Evolutionary conservation across 78 protist species (phyloP), one percentile per base, ranked within the genome.

Genomic region (Mantamonas sphyraenae): DNA sequence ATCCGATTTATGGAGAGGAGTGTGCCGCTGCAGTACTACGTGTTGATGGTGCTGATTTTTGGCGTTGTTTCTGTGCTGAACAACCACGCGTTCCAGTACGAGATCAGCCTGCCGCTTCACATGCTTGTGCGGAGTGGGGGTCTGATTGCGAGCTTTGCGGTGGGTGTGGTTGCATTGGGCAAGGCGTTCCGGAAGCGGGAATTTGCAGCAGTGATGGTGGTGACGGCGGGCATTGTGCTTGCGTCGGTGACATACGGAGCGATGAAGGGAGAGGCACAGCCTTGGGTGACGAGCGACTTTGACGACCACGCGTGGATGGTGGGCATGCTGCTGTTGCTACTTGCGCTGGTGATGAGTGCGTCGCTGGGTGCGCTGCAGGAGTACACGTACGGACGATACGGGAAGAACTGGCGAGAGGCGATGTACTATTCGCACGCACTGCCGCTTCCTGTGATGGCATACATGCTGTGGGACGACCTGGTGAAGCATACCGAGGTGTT

Each of bases 51-150:
- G 31, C 42, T 56, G 39, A 45, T 80, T 17, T 80, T 80, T 55
- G 73, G 73, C 62, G 16, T 40, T 8, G 61, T 80, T n/a, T 73
- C 77, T 3, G 40, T 68, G 8, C 37, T 73, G n/a, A 67, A 71
- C 57, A 80, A 80, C 57, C 42, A 16, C 58, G 85, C 85, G 31
- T 47, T 73, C 28, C 60, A 61, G 28, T 80, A 45, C 30, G 66
- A 73, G 39, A 73, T 80, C 17, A n/a, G 77, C 12, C 28, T 72
- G 38, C 85, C 85, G 42, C 72, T 80, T 47, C 85, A 80, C 68
- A 73, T 73, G 85, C 58, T 80, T 19, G 73, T 80, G 33, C 70
- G 85, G 59, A 73, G 80, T 14, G 64, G 76, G 42, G 73, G 80
- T 38, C 43, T 80, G 26, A 8, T 80, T 42, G 62, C 85, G 19